Percentiles rank a stretch among this genome's conserved stretches.
Evolutionary conservation across 495 filamentous ascomycete genomes (phyloP).

Genomic region (Hypoxylon rickii): DNA sequence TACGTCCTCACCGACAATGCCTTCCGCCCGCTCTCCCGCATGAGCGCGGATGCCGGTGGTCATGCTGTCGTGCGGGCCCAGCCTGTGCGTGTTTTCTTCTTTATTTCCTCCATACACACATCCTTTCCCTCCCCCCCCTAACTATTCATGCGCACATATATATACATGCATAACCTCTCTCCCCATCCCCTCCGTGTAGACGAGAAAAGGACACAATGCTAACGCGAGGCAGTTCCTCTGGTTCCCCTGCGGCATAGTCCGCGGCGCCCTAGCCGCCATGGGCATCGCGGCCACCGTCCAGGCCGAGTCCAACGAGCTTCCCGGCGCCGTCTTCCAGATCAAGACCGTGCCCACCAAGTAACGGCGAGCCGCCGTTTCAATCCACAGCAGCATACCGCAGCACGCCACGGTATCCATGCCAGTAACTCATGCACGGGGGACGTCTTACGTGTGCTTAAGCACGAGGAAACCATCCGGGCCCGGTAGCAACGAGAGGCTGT

Average conservation of each 20-base stretch:
- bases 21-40: constrained; percentile 85
- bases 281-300: constrained; percentile 89
- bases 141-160: background rate
- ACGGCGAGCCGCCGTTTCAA: constrained; percentile 10
- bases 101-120: background rate
- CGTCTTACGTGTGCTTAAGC: too few relatives aligned
- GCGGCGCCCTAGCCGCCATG: constrained; percentile 85
- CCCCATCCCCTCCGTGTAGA: constrained; percentile 4
- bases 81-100: constrained; percentile 62
- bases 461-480: too few relatives aligned
- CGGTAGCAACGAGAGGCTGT: too few relatives aligned
- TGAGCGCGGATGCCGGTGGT: constrained; percentile 76
- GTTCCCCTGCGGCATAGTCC: constrained; percentile 91
- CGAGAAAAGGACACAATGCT: background rate
- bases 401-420: too few relatives aligned
- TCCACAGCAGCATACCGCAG: constrained; percentile 5
- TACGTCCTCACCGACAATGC: constrained; percentile 95
- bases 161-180: background rate
- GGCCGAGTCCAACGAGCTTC: constrained; percentile 83
- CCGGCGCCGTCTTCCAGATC: constrained; percentile 93
- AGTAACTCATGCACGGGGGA: too few relatives aligned
- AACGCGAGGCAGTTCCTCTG: constrained; percentile 72
- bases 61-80: constrained; percentile 75
- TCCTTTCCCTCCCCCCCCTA: background rate
- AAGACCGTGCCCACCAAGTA: constrained; percentile 73